Conservation (phyloP, 306 rosid genomes). For the Inga oerstediana region DNA sequence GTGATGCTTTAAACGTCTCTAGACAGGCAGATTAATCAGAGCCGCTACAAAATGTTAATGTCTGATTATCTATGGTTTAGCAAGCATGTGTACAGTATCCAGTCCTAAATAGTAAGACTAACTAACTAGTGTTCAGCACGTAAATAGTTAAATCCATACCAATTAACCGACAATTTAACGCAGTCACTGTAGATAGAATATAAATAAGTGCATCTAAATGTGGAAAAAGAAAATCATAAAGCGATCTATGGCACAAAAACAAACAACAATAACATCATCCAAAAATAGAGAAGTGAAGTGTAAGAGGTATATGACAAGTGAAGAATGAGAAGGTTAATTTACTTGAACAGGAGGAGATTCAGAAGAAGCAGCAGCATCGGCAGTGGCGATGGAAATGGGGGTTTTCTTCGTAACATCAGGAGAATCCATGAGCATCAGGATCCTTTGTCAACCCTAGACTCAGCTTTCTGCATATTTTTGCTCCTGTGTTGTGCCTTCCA, state of each 20-base stretch:
- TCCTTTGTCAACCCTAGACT: conserved; percentile 25
- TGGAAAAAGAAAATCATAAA: neutral
- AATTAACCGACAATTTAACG: neutral
- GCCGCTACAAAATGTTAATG: neutral
- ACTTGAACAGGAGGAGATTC: conserved; percentile 51
- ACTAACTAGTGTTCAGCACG: neutral
- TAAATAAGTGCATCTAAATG: neutral
- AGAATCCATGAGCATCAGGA: conserved; percentile 46
- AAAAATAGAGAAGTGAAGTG: neutral
- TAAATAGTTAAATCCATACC: neutral
- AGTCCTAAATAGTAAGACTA: neutral
- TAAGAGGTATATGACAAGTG: neutral
- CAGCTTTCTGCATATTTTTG: conserved; percentile 36
- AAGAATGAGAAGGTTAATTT: neutral
- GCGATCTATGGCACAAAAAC: neutral
- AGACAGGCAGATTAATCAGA: neutral
- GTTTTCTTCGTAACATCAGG: conserved; percentile 36
- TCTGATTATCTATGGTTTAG: neutral
- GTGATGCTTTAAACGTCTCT: neutral
- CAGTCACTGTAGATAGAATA: neutral
- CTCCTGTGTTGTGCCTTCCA: conserved; percentile 7
- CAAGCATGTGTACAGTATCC: neutral
- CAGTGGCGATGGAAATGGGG: neutral
- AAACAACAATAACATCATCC: neutral
- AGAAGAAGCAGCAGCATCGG: conserved; percentile 27